These are phyloP conservation scores for Scytalidium lignicola DNA, from an alignment of 2,329 filamentous ascomycete genomes.

Conservation along the genomic window DNA sequence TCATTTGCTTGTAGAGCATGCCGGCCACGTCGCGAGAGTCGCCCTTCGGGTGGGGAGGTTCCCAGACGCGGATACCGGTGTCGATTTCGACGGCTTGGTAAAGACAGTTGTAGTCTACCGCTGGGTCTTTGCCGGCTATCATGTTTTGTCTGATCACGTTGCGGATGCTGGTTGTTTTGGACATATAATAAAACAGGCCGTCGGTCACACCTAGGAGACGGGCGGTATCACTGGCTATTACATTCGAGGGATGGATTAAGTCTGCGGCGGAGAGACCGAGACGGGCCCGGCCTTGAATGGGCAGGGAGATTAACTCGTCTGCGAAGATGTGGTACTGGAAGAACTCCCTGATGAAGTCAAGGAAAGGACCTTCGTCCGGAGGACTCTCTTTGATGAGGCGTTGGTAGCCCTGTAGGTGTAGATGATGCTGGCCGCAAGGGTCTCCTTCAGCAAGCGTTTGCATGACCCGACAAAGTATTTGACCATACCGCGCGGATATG, in stretches of 20 bases:
- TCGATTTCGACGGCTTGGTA: conserved; percentile 73
- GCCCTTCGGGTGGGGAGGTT: conserved; percentile 53
- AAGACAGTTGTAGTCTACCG: conserved; percentile 68
- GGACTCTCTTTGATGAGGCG: conserved; percentile 60
- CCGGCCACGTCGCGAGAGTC: conserved; percentile 53
- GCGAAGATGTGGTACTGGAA: conserved; percentile 76
- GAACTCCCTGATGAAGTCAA: conserved; percentile 68
- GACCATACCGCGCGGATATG: conserved; percentile 52
- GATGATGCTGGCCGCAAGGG: conserved; percentile 64
- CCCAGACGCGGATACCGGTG: conserved; percentile 68
- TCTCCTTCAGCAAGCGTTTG: conserved; percentile 53
- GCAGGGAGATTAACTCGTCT: conserved; percentile 53
- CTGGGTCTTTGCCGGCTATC: conserved; percentile 54
- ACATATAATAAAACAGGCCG: conserved; percentile 72
- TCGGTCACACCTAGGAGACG: conserved; percentile 77
- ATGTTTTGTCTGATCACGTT: conserved; percentile 69
- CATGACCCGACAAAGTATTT: conserved; percentile 58
- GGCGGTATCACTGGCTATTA: conserved; percentile 5
- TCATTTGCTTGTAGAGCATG: conserved; percentile 59
- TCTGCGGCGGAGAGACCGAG: conserved; percentile 9
- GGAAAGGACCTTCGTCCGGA: conserved; percentile 62
- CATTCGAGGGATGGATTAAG: background rate
- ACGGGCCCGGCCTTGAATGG: conserved; percentile 31
- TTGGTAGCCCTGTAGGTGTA: conserved; percentile 73
- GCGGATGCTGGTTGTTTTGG: conserved; percentile 71